Percentiles rank a stretch among this genome's conserved stretches.
Evolutionary conservation across 2,329 filamentous ascomycete species (phyloP).

Genomic region (Botrytis galanthina): DNA sequence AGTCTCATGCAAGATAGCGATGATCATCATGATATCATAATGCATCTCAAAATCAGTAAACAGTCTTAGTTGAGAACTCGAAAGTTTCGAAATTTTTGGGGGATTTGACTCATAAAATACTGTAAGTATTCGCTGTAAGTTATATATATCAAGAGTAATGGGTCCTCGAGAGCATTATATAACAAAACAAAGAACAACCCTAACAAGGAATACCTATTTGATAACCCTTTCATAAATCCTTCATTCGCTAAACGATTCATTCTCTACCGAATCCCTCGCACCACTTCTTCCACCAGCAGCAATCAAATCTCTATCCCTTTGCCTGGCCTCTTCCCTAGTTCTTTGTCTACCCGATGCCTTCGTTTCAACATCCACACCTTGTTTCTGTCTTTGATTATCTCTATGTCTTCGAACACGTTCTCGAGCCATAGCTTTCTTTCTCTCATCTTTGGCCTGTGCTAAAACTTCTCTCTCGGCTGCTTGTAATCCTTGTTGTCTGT

Average conservation of each 20-base stretch:
- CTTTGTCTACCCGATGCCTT: not conserved
- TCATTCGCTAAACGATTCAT: not conserved
- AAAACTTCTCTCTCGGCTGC: not conserved
- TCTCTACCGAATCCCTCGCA: not conserved
- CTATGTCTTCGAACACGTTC: slow-evolving; percentile 15
- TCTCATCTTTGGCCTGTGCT: slow-evolving; percentile 11
- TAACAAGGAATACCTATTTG: not conserved
- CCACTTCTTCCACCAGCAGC: not conserved
- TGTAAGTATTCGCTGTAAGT: too few species aligned
- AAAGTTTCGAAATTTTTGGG: too few species aligned
- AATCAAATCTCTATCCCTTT: slow-evolving; percentile 4
- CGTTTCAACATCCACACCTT: not conserved
- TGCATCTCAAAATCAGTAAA: not conserved
- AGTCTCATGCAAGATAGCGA: too few species aligned
- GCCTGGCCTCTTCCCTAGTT: not conserved
- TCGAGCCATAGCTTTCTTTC: slow-evolving; percentile 12
- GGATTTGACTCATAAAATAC: not conserved
- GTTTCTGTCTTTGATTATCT: slow-evolving; percentile 8
- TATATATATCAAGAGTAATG: too few species aligned
- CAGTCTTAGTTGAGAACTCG: not conserved
- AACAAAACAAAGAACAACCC: not conserved
- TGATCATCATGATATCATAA: too few species aligned
- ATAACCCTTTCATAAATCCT: not conserved
- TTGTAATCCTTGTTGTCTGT: slow-evolving; percentile 5
- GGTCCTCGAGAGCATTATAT: not conserved